These are phyloP conservation scores for Botrytis galanthina DNA, from an alignment of 2,329 filamentous ascomycete species.

Conservation along the genomic window DNA sequence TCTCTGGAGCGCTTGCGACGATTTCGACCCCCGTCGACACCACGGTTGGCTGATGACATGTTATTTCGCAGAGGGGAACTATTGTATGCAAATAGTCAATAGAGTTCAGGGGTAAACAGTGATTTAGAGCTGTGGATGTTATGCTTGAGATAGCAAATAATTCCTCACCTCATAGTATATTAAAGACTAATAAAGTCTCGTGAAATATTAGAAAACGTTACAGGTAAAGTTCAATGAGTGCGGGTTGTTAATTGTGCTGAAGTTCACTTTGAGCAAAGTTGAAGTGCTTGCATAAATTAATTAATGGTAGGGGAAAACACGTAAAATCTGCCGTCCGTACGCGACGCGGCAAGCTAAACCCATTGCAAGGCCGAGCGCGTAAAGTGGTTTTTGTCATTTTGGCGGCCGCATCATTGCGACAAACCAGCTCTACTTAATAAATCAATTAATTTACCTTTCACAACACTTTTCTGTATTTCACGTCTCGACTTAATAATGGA, in stretches of 20 bases:
- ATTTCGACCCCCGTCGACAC: constrained; percentile 49
- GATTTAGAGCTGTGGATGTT: neutral
- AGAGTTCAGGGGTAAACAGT: constrained; percentile 11
- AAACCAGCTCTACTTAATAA: neutral
- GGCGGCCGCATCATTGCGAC: constrained; percentile 18
- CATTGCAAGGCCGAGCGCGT: constrained; percentile 22
- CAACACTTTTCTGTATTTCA: neutral
- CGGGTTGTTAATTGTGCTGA: constrained; percentile 1
- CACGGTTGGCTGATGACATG: constrained; percentile 81
- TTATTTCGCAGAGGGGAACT: constrained; percentile 82
- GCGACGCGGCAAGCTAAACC: constrained; percentile 19
- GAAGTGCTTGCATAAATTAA: constrained; percentile 13
- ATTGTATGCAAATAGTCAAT: constrained; percentile 35
- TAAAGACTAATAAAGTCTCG: neutral
- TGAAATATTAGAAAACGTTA: neutral
- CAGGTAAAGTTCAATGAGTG: neutral
- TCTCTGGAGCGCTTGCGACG: constrained; percentile 64
- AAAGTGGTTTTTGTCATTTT: constrained; percentile 23
- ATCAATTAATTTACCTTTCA: neutral
- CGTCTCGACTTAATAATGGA: neutral
- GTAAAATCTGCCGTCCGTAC: neutral
- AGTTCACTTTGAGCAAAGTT: neutral
- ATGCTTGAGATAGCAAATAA: neutral
- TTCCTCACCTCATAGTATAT: constrained; percentile 35
- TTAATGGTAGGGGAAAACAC: constrained; percentile 12